Conservation (phyloP, 441 rosid species). For the Kokia cookei region DNA sequence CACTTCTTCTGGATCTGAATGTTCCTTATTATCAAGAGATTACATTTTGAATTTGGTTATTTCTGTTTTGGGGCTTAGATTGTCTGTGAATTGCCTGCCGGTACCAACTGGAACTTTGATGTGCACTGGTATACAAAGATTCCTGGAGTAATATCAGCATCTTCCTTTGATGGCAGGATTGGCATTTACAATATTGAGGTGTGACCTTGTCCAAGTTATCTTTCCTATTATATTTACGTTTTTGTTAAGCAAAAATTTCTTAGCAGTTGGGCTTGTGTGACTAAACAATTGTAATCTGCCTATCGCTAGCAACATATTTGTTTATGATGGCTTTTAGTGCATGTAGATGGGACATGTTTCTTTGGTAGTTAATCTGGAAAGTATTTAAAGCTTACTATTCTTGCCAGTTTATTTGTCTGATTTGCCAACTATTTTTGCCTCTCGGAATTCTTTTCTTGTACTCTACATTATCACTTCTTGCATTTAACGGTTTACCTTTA, state of each 20-base stretch:
- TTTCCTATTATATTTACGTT: not conserved
- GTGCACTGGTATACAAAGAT: conserved; percentile 97
- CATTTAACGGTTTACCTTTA: not conserved
- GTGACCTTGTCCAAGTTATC: not conserved
- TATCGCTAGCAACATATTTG: not conserved
- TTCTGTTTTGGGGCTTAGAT: conserved; percentile 40
- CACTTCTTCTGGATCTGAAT: not conserved
- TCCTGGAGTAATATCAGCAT: conserved; percentile 95
- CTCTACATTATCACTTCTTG: not conserved
- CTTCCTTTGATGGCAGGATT: conserved; percentile 97
- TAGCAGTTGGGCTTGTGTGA: not conserved
- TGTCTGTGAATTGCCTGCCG: conserved; percentile 88
- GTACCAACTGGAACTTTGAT: conserved; percentile 97
- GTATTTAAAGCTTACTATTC: not conserved
- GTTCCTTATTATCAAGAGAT: not conserved
- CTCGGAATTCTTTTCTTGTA: not conserved
- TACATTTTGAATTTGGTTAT: conserved; percentile 7
- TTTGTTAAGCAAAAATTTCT: not conserved
- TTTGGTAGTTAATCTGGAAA: not conserved
- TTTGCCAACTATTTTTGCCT: not conserved
- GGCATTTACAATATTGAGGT: conserved; percentile 98
- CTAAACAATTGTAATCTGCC: not conserved
- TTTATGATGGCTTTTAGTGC: not conserved
- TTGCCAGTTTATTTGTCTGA: not conserved
- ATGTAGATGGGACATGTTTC: not conserved